Base-by-base conservation (phyloP, 2,329 filamentous ascomycete species). In the Mycocentrospora acerina region DNA sequence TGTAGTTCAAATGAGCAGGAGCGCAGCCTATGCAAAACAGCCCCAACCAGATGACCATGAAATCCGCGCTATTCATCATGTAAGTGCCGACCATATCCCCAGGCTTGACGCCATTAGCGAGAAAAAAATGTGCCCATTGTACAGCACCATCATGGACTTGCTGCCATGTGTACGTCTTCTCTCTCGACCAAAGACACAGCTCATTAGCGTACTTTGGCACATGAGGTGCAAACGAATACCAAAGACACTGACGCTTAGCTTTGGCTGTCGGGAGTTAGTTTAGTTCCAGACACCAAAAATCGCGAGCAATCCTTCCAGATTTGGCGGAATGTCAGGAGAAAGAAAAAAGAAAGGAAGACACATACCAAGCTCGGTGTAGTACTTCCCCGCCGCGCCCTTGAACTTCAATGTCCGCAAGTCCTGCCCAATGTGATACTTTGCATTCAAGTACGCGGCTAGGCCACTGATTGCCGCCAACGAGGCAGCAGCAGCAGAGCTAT, bases 1-100 rank as follows among this genome's bases (percentile, higher is more conserved):
- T 82, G 60, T 83, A 80, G 59, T 88, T 88, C 54, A 88, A 79
- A 60, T 85, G 76, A 1, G 84, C 83, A 0, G 85, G 84, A 0
- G 81, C 81, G 19, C 80, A 81, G 2, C 84, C 84, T 35, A 87
- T 79, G 14, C 80, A 77, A 71, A 78, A 77, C 2, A 85, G 64
- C 0, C 77, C 83, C 24, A 86, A 56, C 83, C 82, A 85, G 4
- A 79, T 77, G 26, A 85, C 77, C 7, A 83, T 56, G 49, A 86
- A 86, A 35, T 86, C 82, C 0, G 80, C 73, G 5, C 77, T 78
- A 60, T 88, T 88, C 52, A 73, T 74, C 55, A 86, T 75, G 61
- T 83, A 86, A 16, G 86, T 71, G 2, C 74, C 81, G 0, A 87
- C 82, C 8, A 85, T 68, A 13, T 86, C 78, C 1, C 77, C 76